phyloP scores from a whole-genome alignment of 2,329 filamentous ascomycete genomes.

The Furcasterigmium sp. region DNA sequence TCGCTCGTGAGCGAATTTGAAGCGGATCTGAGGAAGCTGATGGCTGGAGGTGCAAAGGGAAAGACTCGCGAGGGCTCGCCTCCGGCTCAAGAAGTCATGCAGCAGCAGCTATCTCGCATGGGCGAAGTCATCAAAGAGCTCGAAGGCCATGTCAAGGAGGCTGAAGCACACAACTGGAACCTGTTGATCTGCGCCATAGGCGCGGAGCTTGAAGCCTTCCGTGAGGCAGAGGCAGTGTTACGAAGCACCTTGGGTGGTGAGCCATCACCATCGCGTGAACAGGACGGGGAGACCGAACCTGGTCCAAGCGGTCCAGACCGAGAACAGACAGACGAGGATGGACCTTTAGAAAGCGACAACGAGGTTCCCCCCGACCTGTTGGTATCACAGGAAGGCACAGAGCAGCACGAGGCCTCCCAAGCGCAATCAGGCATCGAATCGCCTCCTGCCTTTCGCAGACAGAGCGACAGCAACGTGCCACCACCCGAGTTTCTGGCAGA shows the following conservation, averaged over 20 bases:
- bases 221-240: constrained; percentile 55
- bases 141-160: constrained; percentile 45
- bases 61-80: constrained; percentile 24
- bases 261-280: constrained; percentile 4
- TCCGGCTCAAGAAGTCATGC: constrained; percentile 32
- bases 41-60: constrained; percentile 30
- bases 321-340: background rate
- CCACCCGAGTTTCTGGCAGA: constrained; percentile 43
- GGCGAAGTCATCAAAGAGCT: constrained; percentile 49
- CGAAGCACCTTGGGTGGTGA: constrained; percentile 21
- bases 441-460: constrained; percentile 11
- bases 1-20: constrained; percentile 61
- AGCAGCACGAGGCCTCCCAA: constrained; percentile 11
- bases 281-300: constrained; percentile 2
- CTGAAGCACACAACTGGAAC: constrained; percentile 64
- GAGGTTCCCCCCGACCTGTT: constrained; percentile 37
- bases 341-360: constrained; percentile 29
- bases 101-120: constrained; percentile 50
- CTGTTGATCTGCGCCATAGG: constrained; percentile 70
- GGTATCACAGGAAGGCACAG: constrained; percentile 21
- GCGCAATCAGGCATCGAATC: background rate
- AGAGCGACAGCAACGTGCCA: constrained; percentile 45
- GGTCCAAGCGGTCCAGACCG: background rate
- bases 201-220: constrained; percentile 65
- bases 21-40: constrained; percentile 49